Conservation (phyloP, 73 alveolate species). For the Paramecium biaurelia region DNA sequence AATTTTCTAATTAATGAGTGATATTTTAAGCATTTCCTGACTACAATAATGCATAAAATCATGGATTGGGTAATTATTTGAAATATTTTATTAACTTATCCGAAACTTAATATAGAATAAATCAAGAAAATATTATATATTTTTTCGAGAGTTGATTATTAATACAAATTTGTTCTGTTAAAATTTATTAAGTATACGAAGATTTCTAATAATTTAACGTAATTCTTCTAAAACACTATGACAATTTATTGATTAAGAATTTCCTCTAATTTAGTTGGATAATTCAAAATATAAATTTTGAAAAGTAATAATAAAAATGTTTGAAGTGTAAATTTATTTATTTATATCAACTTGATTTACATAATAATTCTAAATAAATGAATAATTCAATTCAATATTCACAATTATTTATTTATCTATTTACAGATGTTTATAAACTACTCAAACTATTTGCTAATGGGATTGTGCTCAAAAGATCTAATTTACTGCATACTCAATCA, state of each 20-base stretch:
- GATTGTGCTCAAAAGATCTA: background rate
- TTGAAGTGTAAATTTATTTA: background rate
- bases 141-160: background rate
- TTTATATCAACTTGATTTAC: background rate
- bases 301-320: background rate
- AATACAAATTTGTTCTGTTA: background rate
- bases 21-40: background rate
- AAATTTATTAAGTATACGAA: background rate
- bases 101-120: too few relatives aligned
- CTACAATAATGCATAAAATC: too few relatives aligned
- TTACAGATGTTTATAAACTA: background rate
- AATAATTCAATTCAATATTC: background rate
- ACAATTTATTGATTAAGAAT: background rate
- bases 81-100: too few relatives aligned
- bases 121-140: too few relatives aligned
- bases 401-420: background rate
- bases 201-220: background rate
- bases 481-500: background rate
- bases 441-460: background rate
- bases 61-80: too few relatives aligned
- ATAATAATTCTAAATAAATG: background rate
- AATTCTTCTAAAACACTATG: background rate
- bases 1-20: too few relatives aligned
- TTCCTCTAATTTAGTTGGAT: background rate
- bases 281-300: background rate